phyloP scores from a whole-genome alignment of 495 filamentous ascomycete species.

The Neurospora tetrasperma region DNA sequence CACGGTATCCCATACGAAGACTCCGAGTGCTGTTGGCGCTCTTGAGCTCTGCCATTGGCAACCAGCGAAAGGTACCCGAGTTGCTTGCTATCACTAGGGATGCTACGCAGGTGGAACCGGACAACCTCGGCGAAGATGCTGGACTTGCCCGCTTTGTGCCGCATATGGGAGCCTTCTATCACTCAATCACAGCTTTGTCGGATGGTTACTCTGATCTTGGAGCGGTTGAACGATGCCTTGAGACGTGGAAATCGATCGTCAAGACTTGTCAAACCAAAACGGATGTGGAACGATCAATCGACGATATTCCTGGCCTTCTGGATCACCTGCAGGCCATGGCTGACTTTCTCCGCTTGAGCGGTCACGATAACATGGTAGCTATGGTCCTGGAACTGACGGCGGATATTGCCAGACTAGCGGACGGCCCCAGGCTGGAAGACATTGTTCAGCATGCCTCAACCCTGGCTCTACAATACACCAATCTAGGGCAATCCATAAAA shows the following conservation, averaged over 20 bases:
- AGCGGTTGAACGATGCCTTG: slow-evolving; percentile 38
- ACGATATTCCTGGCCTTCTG: slow-evolving; percentile 50
- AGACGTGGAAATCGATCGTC: slow-evolving; percentile 43
- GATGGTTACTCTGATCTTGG: slow-evolving; percentile 36
- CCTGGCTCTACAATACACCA: slow-evolving; percentile 62
- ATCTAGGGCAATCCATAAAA: slow-evolving; percentile 65
- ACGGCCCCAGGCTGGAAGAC: slow-evolving; percentile 40
- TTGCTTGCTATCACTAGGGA: slow-evolving; percentile 31
- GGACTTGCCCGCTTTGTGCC: slow-evolving; percentile 41
- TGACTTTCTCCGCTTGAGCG: slow-evolving; percentile 71
- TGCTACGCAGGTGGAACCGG: slow-evolving; percentile 19
- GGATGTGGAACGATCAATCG: slow-evolving; percentile 45
- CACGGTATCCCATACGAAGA: slow-evolving; percentile 34
- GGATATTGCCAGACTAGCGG: slow-evolving; percentile 46
- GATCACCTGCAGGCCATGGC: slow-evolving; percentile 56
- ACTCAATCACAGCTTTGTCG: slow-evolving; percentile 44
- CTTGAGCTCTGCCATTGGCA: slow-evolving; percentile 27
- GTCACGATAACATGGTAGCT: slow-evolving; percentile 37
- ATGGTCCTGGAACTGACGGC: slow-evolving; percentile 37
- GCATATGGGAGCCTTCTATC: slow-evolving; percentile 49
- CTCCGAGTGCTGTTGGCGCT: slow-evolving; percentile 31
- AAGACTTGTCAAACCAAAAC: slow-evolving; percentile 36
- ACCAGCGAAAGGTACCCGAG: slow-evolving; percentile 17
- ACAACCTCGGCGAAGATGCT: slow-evolving; percentile 40
- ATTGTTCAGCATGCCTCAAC: slow-evolving; percentile 47